phyloP scores from a whole-genome alignment of 148 eudicot genomes.

The Silene latifolia region DNA sequence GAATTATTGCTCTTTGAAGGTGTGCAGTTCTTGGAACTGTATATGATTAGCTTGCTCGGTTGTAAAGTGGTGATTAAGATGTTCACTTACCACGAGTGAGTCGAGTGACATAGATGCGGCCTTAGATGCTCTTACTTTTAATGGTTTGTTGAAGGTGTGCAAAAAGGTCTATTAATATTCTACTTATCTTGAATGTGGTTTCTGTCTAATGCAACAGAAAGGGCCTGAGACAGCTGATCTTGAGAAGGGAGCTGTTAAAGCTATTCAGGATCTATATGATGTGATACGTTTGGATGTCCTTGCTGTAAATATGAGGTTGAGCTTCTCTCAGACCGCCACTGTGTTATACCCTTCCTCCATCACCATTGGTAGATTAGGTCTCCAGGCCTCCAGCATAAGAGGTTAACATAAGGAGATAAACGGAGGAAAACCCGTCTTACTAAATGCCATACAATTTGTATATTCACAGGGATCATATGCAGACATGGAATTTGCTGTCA shows the following conservation, averaged over 20 bases:
- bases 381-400: not conserved
- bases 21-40: not conserved
- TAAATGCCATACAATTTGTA: conserved; percentile 10
- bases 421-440: not conserved
- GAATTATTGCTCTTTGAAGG: not conserved
- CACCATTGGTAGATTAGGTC: not conserved
- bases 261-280: conserved; percentile 94
- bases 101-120: too few relatives aligned
- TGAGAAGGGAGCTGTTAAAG: conserved; percentile 83
- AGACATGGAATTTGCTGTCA: conserved; percentile 61
- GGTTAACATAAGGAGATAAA: not conserved
- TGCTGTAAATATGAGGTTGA: conserved; percentile 72
- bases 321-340: not conserved
- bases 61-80: not conserved
- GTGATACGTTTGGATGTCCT: conserved; percentile 70
- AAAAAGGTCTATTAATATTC: not conserved
- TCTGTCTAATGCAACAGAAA: conserved; percentile 44
- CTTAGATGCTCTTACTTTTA: too few relatives aligned
- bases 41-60: not conserved
- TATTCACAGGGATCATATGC: conserved; percentile 55
- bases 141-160: not conserved
- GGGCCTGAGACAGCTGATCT: conserved; percentile 62
- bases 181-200: conserved; percentile 14
- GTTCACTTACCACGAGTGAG: too few relatives aligned
- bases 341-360: not conserved